Evolutionary conservation across 306 rosid species (phyloP).

Genomic region (Glycyrrhiza uralensis): DNA sequence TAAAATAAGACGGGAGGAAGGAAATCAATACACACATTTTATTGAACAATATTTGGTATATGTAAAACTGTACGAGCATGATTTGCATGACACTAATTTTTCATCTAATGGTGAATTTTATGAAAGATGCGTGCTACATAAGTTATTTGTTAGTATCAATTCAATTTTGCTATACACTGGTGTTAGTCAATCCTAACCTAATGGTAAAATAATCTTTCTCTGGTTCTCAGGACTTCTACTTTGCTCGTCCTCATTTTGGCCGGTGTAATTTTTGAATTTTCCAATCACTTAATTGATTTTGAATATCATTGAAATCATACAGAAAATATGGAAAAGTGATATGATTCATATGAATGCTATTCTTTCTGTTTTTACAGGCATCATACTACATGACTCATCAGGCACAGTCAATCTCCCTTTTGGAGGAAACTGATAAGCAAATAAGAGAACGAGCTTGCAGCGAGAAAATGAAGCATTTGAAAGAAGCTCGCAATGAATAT

Average conservation of each 20-base stretch:
- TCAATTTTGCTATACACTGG: not conserved
- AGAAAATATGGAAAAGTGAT: slow-evolving; percentile 8
- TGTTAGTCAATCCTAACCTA: not conserved
- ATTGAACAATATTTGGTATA: not conserved
- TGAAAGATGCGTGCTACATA: not conserved
- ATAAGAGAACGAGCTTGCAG: slow-evolving; percentile 49
- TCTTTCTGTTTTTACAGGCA: slow-evolving; percentile 54
- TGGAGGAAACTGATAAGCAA: slow-evolving; percentile 79
- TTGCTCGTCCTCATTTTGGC: not conserved
- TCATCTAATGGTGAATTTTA: not conserved
- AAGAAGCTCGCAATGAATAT: slow-evolving; percentile 80
- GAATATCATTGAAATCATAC: slow-evolving; percentile 8
- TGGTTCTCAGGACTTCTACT: not conserved
- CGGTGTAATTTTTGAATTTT: not conserved
- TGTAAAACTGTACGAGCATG: not conserved
- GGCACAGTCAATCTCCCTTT: slow-evolving; percentile 33
- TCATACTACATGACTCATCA: slow-evolving; percentile 77
- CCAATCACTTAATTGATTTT: not conserved
- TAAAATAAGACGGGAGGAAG: not conserved
- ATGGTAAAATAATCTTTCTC: not conserved
- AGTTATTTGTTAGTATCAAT: not conserved
- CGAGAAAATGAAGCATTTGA: slow-evolving; percentile 41
- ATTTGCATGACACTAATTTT: not conserved
- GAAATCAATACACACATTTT: not conserved
- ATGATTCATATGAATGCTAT: slow-evolving; percentile 13